Conservation (phyloP, 2,329 filamentous ascomycete species). For the Ophiostoma novo-ulmi region DNA sequence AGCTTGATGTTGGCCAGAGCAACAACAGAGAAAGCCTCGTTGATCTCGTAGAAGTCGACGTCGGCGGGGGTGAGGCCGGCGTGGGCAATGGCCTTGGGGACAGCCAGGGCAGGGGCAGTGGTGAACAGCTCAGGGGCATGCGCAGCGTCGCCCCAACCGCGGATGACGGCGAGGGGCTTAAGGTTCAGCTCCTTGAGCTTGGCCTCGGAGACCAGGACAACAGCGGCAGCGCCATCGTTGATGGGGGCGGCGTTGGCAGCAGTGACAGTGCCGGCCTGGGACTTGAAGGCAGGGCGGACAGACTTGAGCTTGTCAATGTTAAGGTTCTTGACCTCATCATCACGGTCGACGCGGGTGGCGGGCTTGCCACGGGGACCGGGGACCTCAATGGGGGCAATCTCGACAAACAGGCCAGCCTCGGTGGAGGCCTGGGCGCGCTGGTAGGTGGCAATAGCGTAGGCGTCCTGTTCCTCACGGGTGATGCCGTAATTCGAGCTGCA, state of each 20-base stretch:
- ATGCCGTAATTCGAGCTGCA: slow-evolving; percentile 81
- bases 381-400: slow-evolving; percentile 88
- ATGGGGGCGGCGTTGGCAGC: slow-evolving; percentile 94
- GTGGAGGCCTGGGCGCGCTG: slow-evolving; percentile 86
- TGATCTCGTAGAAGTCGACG: slow-evolving; percentile 96
- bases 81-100: slow-evolving; percentile 96
- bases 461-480: slow-evolving; percentile 80
- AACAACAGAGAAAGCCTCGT: slow-evolving; percentile 97
- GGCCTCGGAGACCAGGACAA: slow-evolving; percentile 89
- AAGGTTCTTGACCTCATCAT: slow-evolving; percentile 95
- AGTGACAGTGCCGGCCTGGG: slow-evolving; percentile 81
- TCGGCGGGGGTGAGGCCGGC: slow-evolving; percentile 72
- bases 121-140: slow-evolving; percentile 93
- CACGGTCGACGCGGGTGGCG: slow-evolving; percentile 68
- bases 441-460: slow-evolving; percentile 93
- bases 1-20: slow-evolving; percentile 95
- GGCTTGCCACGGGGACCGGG: slow-evolving; percentile 88
- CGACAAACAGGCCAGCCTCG: slow-evolving; percentile 74
- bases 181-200: slow-evolving; percentile 88
- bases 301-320: slow-evolving; percentile 76
- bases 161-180: slow-evolving; percentile 91
- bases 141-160: slow-evolving; percentile 93
- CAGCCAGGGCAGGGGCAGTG: slow-evolving; percentile 83
- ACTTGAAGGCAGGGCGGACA: slow-evolving; percentile 78
- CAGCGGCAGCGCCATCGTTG: slow-evolving; percentile 87